These are phyloP conservation scores for Earliella scabrosa DNA, from an alignment of 1,284 basidiomycete genomes.

Conservation along the genomic window DNA sequence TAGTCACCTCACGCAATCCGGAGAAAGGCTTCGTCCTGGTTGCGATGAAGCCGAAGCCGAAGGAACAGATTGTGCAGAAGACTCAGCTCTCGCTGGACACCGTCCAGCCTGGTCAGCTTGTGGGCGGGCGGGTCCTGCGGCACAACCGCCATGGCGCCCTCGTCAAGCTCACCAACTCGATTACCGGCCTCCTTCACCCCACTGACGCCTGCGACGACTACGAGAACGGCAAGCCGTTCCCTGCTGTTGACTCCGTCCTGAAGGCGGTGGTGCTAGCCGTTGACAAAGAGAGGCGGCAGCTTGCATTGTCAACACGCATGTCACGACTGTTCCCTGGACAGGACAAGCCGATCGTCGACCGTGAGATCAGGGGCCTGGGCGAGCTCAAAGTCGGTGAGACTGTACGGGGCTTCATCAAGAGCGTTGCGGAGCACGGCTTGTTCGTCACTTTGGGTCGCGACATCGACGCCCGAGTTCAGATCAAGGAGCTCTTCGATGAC, in stretches of 20 bases:
- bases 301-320: slow-evolving; percentile 80
- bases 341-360: slow-evolving; percentile 61
- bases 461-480: slow-evolving; percentile 91
- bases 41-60: slow-evolving; percentile 67
- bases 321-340: slow-evolving; percentile 67
- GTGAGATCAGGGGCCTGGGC: slow-evolving; percentile 65
- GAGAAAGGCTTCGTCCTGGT: slow-evolving; percentile 91
- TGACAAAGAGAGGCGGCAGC: slow-evolving; percentile 65
- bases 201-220: slow-evolving; percentile 87
- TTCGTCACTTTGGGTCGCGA: slow-evolving; percentile 87
- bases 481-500: slow-evolving; percentile 91
- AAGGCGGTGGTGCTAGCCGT: slow-evolving; percentile 74
- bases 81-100: slow-evolving; percentile 65
- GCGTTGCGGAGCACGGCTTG: slow-evolving; percentile 85
- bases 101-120: slow-evolving; percentile 70
- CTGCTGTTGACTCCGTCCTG: slow-evolving; percentile 68
- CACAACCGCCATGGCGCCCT: slow-evolving; percentile 73
- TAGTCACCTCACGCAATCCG: slow-evolving; percentile 89
- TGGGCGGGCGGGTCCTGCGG: slow-evolving; percentile 79
- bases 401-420: slow-evolving; percentile 90
- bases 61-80: slow-evolving; percentile 52
- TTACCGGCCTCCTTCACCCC: slow-evolving; percentile 79
- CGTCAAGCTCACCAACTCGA: slow-evolving; percentile 71
- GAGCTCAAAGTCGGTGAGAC: slow-evolving; percentile 77
- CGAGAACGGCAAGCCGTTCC: slow-evolving; percentile 59